Evolutionary conservation across 2,329 filamentous ascomycete species (phyloP).

Genomic region (Ilyonectria robusta): DNA sequence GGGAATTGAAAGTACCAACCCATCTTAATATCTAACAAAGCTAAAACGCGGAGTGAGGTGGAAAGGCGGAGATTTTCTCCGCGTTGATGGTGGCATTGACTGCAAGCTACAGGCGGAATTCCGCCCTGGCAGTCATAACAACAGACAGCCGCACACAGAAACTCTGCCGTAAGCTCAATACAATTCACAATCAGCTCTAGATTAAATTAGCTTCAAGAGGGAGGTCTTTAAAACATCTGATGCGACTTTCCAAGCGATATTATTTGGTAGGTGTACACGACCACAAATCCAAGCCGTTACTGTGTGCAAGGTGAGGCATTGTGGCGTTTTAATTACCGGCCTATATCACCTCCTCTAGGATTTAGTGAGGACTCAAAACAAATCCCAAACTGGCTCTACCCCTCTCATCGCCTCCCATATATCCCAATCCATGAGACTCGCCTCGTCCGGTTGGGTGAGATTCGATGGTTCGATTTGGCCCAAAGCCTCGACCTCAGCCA

Average conservation of each 20-base stretch:
- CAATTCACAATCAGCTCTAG: background rate
- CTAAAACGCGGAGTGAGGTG: background rate
- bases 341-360: background rate
- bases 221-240: too few relatives aligned
- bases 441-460: background rate
- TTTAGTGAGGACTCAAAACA: slow-evolving; percentile 22
- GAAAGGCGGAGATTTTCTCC: background rate
- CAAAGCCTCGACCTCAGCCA: slow-evolving; percentile 1
- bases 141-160: background rate
- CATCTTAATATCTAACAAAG: background rate
- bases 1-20: background rate
- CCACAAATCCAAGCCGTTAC: too few relatives aligned
- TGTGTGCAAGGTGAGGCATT: too few relatives aligned
- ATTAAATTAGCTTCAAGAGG: background rate
- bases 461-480: background rate
- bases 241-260: too few relatives aligned
- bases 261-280: too few relatives aligned
- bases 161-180: too few relatives aligned
- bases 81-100: background rate
- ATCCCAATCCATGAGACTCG: slow-evolving; percentile 38
- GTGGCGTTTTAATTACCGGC: too few relatives aligned
- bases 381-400: slow-evolving; percentile 36
- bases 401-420: slow-evolving; percentile 34
- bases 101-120: slow-evolving; percentile 22
- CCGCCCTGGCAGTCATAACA: slow-evolving; percentile 1